These are phyloP conservation scores for Kodamaea kaohsiungensis DNA, from an alignment of 805 yeast species.

Conservation along the genomic window DNA sequence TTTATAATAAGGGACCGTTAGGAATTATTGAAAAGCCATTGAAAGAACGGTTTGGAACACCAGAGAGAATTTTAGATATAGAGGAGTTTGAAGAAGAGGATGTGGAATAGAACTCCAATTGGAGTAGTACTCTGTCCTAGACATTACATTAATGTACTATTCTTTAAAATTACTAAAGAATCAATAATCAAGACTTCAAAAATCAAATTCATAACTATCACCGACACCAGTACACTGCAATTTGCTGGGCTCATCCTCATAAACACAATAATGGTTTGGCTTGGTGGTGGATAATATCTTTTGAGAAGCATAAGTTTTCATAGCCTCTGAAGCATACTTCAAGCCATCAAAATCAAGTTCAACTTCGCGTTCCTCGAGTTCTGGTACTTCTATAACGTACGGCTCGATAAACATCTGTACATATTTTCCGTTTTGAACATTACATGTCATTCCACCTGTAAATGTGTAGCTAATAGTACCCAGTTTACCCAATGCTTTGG, in stretches of 20 bases:
- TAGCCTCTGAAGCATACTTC: background rate
- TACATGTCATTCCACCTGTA: constrained; percentile 5
- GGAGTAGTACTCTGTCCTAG: too few species aligned
- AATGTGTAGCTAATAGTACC: background rate
- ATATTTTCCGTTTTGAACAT: constrained; percentile 1
- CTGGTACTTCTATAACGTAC: constrained; percentile 9
- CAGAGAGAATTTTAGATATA: constrained; percentile 33
- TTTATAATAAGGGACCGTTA: constrained; percentile 42
- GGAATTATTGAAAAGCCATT: constrained; percentile 43
- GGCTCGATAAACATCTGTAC: constrained; percentile 13
- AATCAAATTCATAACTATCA: background rate
- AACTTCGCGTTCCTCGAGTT: constrained; percentile 2
- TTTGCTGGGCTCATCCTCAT: background rate
- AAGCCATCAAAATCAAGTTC: constrained; percentile 1
- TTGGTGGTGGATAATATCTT: background rate
- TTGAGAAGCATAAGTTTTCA: constrained; percentile 1
- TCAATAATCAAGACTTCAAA: constrained; percentile 6
- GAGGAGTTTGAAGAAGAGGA: constrained; percentile 47
- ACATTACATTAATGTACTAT: too few species aligned
- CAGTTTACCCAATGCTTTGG: background rate
- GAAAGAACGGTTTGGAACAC: constrained; percentile 39
- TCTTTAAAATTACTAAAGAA: background rate
- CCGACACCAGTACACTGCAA: constrained; percentile 7
- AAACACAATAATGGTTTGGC: constrained; percentile 12
- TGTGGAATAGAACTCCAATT: constrained; percentile 24